Base-by-base conservation (phyloP, 2,329 filamentous ascomycete species). In the Aspergillus hortae region DNA sequence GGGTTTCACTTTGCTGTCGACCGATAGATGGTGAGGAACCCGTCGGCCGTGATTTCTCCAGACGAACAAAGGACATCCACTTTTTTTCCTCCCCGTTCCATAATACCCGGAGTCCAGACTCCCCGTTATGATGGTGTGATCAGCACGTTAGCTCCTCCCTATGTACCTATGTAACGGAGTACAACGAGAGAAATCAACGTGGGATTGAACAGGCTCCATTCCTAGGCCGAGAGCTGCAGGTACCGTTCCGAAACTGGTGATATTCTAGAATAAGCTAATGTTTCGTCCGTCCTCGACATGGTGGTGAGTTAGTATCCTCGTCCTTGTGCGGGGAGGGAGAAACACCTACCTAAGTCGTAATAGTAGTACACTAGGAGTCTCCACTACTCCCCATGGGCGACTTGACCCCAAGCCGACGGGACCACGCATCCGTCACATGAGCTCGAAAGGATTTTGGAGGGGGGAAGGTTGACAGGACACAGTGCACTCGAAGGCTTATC, bases 21-120 rank as follows among this genome's bases (percentile, higher is more conserved):
- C 6, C 27, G 27, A 30, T 30, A 30, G 27, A 30, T 30, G 10
- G 27, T 30, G 3, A 30, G 27, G 27, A 30, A 30, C 27, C 27
- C 27, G 9, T 11, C 35, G 1, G 12, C 40, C 40, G 19, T 12
- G 40, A 4, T 42, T 42, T 42, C 40, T 51, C 49, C 43, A 43
- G 33, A 30, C 25, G 12, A 35, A 17, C 30, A 27, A n/a, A 38
- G 25, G 19, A 42, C 27, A 30, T 30, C 27, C 27, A 30, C 27
- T 30, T 30, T 30, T 30, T 7, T 11, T 11, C 23, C 27, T 30
- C 32, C 30, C 15, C 40, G 38, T 30, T 30, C 25, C 47, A 21
- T 35, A 36, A 21, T 35, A 27, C 46, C 27, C 46, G 23, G 47
- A 48, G 40, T 48, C 50, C 45, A 52, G 44, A 47, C 49, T 40